Percentiles rank a stretch among this genome's conserved stretches.
Evolutionary conservation across 495 filamentous ascomycete genomes (phyloP).

Genomic region (Penicillium lividum): DNA sequence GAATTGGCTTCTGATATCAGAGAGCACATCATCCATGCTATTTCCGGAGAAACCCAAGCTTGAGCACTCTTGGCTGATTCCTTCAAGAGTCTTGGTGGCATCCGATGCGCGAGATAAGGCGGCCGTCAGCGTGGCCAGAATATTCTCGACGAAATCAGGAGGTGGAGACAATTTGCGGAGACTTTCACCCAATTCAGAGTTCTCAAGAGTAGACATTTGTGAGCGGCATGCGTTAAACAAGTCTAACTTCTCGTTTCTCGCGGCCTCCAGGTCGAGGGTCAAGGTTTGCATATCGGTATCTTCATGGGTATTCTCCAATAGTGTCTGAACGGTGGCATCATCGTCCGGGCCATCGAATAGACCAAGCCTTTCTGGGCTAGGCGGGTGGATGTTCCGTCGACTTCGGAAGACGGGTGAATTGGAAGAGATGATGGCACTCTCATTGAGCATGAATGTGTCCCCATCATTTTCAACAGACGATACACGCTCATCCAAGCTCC

Average conservation of each 20-base stretch:
- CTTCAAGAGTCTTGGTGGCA: slow-evolving; percentile 37
- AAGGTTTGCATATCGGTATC: slow-evolving; percentile 29
- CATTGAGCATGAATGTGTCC: slow-evolving; percentile 37
- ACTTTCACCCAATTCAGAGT: slow-evolving; percentile 34
- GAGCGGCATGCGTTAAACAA: slow-evolving; percentile 44
- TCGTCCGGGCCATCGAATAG: slow-evolving; percentile 13
- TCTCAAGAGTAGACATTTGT: slow-evolving; percentile 32
- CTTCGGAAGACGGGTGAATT: slow-evolving; percentile 38
- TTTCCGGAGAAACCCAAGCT: slow-evolving; percentile 57
- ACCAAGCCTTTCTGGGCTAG: slow-evolving; percentile 22
- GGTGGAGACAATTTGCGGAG: slow-evolving; percentile 40
- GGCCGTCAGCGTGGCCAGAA: slow-evolving; percentile 33
- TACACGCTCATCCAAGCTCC: slow-evolving; percentile 4
- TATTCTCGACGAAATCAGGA: slow-evolving; percentile 38
- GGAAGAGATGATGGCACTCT: slow-evolving; percentile 36
- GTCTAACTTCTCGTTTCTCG: slow-evolving; percentile 39
- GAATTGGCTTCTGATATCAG: slow-evolving; percentile 53
- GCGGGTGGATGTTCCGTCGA: slow-evolving; percentile 9
- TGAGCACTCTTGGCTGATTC: slow-evolving; percentile 43
- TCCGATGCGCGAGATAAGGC: slow-evolving; percentile 41
- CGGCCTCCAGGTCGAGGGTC: slow-evolving; percentile 36
- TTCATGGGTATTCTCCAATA: slow-evolving; percentile 12
- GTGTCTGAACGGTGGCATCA: slow-evolving; percentile 24
- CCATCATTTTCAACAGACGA: slow-evolving; percentile 16
- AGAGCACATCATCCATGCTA: slow-evolving; percentile 50